These are phyloP conservation scores for Podospora appendiculata DNA, from an alignment of 495 filamentous ascomycete genomes.

Conservation along the genomic window DNA sequence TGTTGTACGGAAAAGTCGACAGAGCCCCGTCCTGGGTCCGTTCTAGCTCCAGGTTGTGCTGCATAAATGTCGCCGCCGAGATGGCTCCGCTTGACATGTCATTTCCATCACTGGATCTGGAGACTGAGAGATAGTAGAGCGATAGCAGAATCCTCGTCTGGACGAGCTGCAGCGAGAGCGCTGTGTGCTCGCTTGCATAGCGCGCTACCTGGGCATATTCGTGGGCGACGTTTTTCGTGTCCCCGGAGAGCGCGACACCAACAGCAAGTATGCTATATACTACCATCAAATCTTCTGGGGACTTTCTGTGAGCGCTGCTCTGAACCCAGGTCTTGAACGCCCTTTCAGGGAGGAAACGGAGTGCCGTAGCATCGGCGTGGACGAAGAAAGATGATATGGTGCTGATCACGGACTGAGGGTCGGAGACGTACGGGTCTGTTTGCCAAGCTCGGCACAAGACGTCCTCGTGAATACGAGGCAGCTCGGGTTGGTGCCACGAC, in stretches of 20 bases:
- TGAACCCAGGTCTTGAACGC: conserved; percentile 25
- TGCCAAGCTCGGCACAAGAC: conserved; percentile 52
- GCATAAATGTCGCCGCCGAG: conserved; percentile 47
- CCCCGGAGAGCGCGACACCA: conserved; percentile 49
- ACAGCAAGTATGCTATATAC: conserved; percentile 57
- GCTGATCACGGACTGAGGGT: conserved; percentile 30
- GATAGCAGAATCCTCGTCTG: conserved; percentile 57
- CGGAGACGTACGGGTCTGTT: conserved; percentile 52
- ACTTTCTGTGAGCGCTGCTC: conserved; percentile 45
- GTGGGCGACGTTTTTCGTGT: conserved; percentile 37
- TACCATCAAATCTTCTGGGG: conserved; percentile 60
- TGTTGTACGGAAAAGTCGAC: conserved; percentile 44
- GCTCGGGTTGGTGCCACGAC: conserved; percentile 34
- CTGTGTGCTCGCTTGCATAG: conserved; percentile 46
- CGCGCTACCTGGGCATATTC: conserved; percentile 50
- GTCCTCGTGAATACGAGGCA: conserved; percentile 38
- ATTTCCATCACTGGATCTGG: conserved; percentile 45
- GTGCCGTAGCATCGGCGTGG: conserved; percentile 13
- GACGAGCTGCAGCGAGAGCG: conserved; percentile 51
- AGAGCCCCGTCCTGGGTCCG: conserved; percentile 38
- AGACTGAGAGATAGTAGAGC: conserved; percentile 55
- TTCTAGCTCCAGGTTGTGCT: conserved; percentile 54
- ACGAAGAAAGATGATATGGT: conserved; percentile 17
- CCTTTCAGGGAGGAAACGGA: conserved; percentile 42
- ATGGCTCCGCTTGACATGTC: conserved; percentile 54